A percentile compares a stretch with the other conserved stretches of the same genome.
These are phyloP conservation scores for Cyclostephanos tholiformis DNA, from an alignment of 108 stramenopile species.

Conservation along the genomic window DNA sequence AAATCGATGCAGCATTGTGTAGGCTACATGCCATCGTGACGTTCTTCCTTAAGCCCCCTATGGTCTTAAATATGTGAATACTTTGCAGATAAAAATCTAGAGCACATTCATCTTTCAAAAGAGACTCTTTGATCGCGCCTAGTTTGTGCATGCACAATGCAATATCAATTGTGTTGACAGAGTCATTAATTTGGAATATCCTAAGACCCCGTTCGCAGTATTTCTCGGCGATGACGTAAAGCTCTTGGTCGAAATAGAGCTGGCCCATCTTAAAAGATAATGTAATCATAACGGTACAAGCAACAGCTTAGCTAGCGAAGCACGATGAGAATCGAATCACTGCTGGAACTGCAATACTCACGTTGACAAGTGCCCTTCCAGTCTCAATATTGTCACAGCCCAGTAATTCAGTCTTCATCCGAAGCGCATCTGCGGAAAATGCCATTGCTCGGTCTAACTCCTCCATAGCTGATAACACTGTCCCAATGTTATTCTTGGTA, in stretches of 20 bases:
- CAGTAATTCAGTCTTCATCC: constrained; percentile 40
- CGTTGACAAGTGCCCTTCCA: constrained; percentile 45
- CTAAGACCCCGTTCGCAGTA: constrained; percentile 59
- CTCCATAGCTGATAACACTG: constrained; percentile 28
- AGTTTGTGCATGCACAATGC: constrained; percentile 45
- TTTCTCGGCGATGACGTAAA: constrained; percentile 13
- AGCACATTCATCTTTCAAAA: constrained; percentile 26
- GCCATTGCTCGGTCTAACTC: constrained; percentile 37
- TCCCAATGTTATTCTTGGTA: constrained; percentile 54
- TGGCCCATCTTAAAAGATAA: constrained; percentile 29
- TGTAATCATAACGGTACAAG: not conserved
- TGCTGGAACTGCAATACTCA: constrained; percentile 9
- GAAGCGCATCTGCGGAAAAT: constrained; percentile 49
- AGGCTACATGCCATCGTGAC: constrained; percentile 28
- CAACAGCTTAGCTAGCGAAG: not conserved
- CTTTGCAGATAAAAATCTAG: constrained; percentile 29
- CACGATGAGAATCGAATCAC: not conserved
- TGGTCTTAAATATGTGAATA: constrained; percentile 37
- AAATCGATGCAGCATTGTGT: constrained; percentile 33
- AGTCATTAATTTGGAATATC: constrained; percentile 18
- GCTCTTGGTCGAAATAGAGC: constrained; percentile 34
- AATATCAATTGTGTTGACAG: constrained; percentile 26
- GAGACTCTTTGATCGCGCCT: constrained; percentile 35
- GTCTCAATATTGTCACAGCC: constrained; percentile 39
- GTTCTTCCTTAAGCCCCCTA: constrained; percentile 12